phyloP scores from a whole-genome alignment of 2,329 filamentous ascomycete genomes.

The Venturiaceae sp. region DNA sequence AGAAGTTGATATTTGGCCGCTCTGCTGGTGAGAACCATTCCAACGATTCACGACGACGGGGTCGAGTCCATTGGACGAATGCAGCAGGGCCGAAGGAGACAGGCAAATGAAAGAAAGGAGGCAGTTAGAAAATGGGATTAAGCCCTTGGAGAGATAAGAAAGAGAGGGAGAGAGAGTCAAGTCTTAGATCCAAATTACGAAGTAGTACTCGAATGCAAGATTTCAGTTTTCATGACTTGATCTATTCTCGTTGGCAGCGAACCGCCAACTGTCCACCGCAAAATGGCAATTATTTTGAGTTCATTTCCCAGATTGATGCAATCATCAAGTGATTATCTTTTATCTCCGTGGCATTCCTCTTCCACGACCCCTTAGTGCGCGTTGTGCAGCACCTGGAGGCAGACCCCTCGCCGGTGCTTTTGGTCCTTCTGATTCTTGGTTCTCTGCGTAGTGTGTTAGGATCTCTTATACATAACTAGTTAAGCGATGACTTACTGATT shows the following conservation, averaged over 20 bases:
- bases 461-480: constrained; percentile 7
- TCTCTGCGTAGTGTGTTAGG: constrained; percentile 41
- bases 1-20: too few relatives aligned
- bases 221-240: neutral
- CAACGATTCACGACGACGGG: too few relatives aligned
- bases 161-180: too few relatives aligned
- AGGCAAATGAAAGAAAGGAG: too few relatives aligned
- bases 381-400: constrained; percentile 63
- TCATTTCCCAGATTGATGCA: neutral
- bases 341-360: constrained; percentile 81
- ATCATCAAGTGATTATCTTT: constrained; percentile 8
- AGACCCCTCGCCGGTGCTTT: constrained; percentile 66
- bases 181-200: too few relatives aligned
- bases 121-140: too few relatives aligned
- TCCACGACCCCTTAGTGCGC: constrained; percentile 74
- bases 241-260: neutral
- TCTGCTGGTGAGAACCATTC: too few relatives aligned
- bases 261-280: neutral
- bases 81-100: too few relatives aligned
- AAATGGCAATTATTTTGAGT: neutral
- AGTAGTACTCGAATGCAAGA: neutral
- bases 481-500: constrained; percentile 51
- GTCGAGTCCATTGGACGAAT: too few relatives aligned
- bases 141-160: too few relatives aligned
- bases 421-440: constrained; percentile 82